These are phyloP conservation scores for Ophiostoma perfectum DNA, from an alignment of 2,329 filamentous ascomycete genomes.

Conservation along the genomic window DNA sequence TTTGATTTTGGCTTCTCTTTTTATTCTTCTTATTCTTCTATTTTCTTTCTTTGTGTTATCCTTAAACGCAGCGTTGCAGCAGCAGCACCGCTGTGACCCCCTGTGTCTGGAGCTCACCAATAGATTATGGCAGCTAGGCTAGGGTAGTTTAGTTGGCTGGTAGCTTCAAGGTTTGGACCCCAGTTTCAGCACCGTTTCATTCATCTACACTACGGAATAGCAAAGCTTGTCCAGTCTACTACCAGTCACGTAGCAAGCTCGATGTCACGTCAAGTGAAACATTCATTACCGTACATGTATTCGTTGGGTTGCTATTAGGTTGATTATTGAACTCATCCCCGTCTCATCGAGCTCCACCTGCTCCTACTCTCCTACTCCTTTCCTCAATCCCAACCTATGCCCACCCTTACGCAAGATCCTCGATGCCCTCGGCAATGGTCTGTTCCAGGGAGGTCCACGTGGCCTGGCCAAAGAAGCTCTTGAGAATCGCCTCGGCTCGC, in stretches of 20 bases:
- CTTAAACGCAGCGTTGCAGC: background rate
- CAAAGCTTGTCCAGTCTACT: background rate
- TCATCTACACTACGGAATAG: background rate
- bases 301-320: background rate
- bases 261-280: background rate
- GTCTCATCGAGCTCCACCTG: no score
- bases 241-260: background rate
- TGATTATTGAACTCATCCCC: background rate
- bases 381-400: background rate
- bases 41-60: background rate
- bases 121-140: background rate
- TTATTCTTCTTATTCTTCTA: background rate
- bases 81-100: background rate
- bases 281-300: background rate
- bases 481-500: background rate
- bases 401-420: background rate
- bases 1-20: background rate
- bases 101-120: background rate
- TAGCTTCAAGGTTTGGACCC: background rate
- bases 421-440: background rate
- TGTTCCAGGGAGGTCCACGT: background rate
- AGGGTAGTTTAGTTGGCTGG: background rate
- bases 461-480: slow-evolving; percentile 8
- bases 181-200: slow-evolving; percentile 9
- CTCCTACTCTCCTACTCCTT: no score